Percentiles rank a stretch among this genome's conserved stretches.
phyloP scores from a whole-genome alignment of 768 basidiomycete species.

The Kwoniella heveanensis region DNA sequence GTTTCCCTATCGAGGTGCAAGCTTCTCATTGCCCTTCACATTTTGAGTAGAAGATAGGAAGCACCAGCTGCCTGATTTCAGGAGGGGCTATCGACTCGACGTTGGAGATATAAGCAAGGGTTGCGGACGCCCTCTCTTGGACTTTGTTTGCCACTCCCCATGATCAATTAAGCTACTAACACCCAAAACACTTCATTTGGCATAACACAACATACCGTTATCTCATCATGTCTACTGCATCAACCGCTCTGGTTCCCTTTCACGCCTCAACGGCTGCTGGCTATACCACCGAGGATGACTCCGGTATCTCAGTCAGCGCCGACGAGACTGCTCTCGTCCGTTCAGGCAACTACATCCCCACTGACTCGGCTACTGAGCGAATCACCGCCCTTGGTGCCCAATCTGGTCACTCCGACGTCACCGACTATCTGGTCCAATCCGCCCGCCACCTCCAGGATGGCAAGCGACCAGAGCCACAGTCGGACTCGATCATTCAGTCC shows the following conservation, averaged over 20 bases:
- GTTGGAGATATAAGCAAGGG: background rate
- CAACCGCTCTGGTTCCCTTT: conserved; percentile 5
- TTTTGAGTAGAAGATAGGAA: conserved; percentile 1
- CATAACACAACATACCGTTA: background rate
- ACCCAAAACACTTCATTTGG: background rate
- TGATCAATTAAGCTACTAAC: background rate
- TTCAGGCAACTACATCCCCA: background rate
- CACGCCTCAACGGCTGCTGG: background rate
- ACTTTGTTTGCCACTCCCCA: conserved; percentile 10
- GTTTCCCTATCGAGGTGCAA: background rate
- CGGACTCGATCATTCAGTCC: background rate
- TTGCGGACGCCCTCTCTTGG: too few relatives aligned
- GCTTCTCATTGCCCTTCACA: conserved; percentile 5
- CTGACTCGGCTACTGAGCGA: background rate
- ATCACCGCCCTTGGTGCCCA: background rate
- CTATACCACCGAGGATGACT: background rate
- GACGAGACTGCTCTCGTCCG: background rate
- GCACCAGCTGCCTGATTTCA: background rate
- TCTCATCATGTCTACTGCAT: background rate
- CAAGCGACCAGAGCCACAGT: background rate
- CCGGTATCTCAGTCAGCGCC: background rate
- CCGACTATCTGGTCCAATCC: background rate
- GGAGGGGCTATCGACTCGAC: conserved; percentile 1
- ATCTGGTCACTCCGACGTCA: background rate
- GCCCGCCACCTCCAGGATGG: background rate